Evolutionary conservation across 1,139 yeast genomes (phyloP), one percentile per base, ranked within the genome.

Genomic region (Blastobotrys illinoisensis): DNA sequence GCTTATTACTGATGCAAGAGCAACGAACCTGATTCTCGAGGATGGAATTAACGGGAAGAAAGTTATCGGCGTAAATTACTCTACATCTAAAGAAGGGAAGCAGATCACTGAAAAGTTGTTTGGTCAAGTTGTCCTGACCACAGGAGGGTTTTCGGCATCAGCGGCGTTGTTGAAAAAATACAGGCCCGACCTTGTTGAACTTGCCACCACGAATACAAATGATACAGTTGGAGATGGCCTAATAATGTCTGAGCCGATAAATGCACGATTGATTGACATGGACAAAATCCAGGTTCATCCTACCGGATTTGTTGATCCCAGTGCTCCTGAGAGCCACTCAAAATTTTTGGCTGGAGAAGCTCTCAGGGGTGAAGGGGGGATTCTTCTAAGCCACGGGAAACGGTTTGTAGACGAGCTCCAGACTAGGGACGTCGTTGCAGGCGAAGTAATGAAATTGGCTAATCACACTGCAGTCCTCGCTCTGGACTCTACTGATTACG

Each of bases 181-280:
- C 63, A 77, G 88, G 20, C 90, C 91, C 0, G 86, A 85, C 54
- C 74, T 85, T 49, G 73, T 76, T 46, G 76, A 77, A 50, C 73
- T 85, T 47, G 88, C 93, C 21, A 82, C 91, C 0, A 86, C 95
- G 0, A 86, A 86, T 65, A 88, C 90, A 14, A 75, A 74, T 40
- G 87, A 84, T 62, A 88, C 95, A 2, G 79, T 89, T 3, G 93
- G 93, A 16, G 93, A 86, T 66, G 90, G 91, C 1, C 88, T 84
- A 60, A 76, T 79, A 55, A 74, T 87, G 54, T 73, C 85, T 58
- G 76, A 80, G 68, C 78, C 77, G 53, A 59, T 74, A 20, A 80
- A 85, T 26, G 95, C 88, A 9, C 72, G 78, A 44, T 79, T 86
- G 46, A 79, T 85, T 47, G 90, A 86, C 66, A 77, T 86, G 81